Evolutionary conservation across 177 flowering plant species (phyloP), one percentile per base, ranked within the genome.

Genomic region (Vitis hybrid): DNA sequence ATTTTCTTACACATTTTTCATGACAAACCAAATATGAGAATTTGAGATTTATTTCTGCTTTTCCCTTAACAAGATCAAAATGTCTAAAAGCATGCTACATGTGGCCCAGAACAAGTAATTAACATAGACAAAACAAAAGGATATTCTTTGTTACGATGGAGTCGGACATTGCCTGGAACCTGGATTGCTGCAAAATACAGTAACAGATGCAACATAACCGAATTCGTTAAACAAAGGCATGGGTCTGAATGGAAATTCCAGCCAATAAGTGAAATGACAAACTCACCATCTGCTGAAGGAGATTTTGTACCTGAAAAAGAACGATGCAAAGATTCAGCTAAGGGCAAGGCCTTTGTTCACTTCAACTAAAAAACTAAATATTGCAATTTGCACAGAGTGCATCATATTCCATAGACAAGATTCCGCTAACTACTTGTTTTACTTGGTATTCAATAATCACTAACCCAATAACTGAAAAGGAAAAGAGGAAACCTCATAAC

Each of bases 271-370:
- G 51, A 19, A 61, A 70, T 10, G 18, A 14, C n/a, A 61, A 78
- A 81, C 90, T 75, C 64, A 89, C 97, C 97, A 91, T 89, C 77
- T 91, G 97, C 79, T 87, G 91, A 73, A 91, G 90, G 68, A 91
- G 91, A 67, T 85, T 84, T 75, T 91, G 93, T 10, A 91, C 97
- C 97, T 91, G 87, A 19, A 76, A 72, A 73, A 53, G 39, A 63
- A 15, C 18, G 74, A 61, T 7, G 31, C 2, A 70, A 49, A 61
- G 11, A 65, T 19, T 61, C 15, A 70, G 73, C 64, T 66, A 73
- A 60, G 19, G 50, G 14, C 2, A 12, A 15, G 45, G 16, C 12
- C 5, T 19, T 1, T 16, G 51, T 39, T 31, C 60, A 31, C 5
- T 15, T 48, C n/a, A 48, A 67, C 5, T 16, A 26, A 12, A 67